Evolutionary conservation across 1,284 basidiomycete genomes (phyloP).

Genomic region (Moesziomyces antarcticus): DNA sequence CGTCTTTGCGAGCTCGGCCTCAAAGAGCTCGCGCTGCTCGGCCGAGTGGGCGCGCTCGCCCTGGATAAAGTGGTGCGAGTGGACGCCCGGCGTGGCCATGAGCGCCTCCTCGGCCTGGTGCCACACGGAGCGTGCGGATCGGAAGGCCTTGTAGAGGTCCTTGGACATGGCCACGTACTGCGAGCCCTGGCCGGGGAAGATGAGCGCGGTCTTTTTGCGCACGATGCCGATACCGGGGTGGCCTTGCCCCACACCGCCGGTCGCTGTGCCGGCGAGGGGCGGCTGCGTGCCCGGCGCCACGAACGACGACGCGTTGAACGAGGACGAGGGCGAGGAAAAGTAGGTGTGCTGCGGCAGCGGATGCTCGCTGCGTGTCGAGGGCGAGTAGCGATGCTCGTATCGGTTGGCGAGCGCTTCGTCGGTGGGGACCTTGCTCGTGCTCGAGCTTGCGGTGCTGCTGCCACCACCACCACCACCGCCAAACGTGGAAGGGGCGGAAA

Average conservation of each 20-base stretch:
- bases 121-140: constrained; percentile 61
- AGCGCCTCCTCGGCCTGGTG: constrained; percentile 63
- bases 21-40: constrained; percentile 54
- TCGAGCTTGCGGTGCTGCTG: neutral
- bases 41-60: constrained; percentile 24
- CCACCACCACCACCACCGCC: neutral
- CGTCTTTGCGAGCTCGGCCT: constrained; percentile 56
- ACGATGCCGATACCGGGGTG: constrained; percentile 44
- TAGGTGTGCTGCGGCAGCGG: constrained; percentile 63
- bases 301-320: constrained; percentile 62
- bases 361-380: constrained; percentile 45
- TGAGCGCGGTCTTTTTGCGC: constrained; percentile 59
- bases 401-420: constrained; percentile 12
- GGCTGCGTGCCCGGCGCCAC: constrained; percentile 52
- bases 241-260: constrained; percentile 44
- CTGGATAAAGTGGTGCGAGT: constrained; percentile 34
- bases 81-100: constrained; percentile 44
- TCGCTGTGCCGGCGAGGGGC: constrained; percentile 42
- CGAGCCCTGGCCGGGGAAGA: constrained; percentile 65
- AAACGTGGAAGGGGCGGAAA: constrained; percentile 15
- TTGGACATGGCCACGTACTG: constrained; percentile 66
- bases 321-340: constrained; percentile 63
- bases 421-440: neutral
- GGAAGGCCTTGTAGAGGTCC: constrained; percentile 61
- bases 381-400: constrained; percentile 42